phyloP scores from a whole-genome alignment of 176 grass and related monocot genomes.

The Poa pratensis region DNA sequence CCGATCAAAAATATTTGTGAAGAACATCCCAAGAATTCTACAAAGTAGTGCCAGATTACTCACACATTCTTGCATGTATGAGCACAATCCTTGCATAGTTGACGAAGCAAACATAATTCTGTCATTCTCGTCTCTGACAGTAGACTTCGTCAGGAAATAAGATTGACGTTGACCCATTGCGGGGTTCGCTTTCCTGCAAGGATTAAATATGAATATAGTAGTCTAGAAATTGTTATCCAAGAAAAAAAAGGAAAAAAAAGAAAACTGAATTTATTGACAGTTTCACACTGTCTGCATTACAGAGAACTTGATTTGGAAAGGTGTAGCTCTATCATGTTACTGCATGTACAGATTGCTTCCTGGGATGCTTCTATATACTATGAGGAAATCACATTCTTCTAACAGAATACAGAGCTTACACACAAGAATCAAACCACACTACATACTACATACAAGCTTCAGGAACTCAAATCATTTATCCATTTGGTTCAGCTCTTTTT shows the following conservation, averaged over 20 bases:
- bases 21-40: background rate
- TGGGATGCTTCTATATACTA: background rate
- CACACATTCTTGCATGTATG: constrained; percentile 12
- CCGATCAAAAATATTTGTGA: background rate
- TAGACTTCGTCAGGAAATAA: background rate
- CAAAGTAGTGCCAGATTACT: constrained; percentile 13
- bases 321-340: background rate
- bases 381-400: background rate
- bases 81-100: background rate
- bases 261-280: background rate
- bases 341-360: background rate
- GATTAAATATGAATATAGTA: constrained; percentile 8
- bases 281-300: background rate
- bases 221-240: constrained; percentile 6
- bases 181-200: constrained; percentile 24
- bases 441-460: background rate
- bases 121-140: background rate
- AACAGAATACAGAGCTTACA: background rate
- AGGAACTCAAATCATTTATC: background rate
- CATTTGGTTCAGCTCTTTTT: no score
- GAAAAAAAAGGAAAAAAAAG: background rate
- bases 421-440: background rate
- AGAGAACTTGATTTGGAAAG: background rate
- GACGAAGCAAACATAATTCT: constrained; percentile 11
- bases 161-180: constrained; percentile 25